Evolutionary conservation across 768 basidiomycete species (phyloP).

Genomic region (Russula sp.): DNA sequence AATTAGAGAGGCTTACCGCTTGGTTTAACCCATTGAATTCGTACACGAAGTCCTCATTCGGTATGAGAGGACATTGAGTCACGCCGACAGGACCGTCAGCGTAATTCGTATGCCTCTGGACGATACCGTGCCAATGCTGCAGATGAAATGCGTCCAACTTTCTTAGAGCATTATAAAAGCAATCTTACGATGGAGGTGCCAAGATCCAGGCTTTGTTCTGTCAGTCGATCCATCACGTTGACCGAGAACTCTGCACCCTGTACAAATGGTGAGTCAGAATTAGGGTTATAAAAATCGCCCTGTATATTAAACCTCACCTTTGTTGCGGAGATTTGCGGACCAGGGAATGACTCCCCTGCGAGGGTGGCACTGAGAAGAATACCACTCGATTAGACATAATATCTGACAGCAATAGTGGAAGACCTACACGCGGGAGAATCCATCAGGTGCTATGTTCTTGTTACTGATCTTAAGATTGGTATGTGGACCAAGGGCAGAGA

Average conservation of each 20-base stretch:
- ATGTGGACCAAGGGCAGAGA: slow-evolving; percentile 6
- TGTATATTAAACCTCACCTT: slow-evolving; percentile 1
- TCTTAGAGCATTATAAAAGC: background rate
- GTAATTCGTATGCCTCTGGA: slow-evolving; percentile 27
- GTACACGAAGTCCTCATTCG: slow-evolving; percentile 42
- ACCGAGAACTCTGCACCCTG: background rate
- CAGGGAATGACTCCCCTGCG: slow-evolving; percentile 6
- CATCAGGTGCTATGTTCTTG: slow-evolving; percentile 31
- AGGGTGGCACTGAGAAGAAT: background rate
- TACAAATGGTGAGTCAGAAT: background rate
- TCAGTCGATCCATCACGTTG: background rate
- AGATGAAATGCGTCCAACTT: background rate
- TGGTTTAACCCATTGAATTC: slow-evolving; percentile 39
- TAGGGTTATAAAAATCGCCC: background rate
- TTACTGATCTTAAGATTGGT: slow-evolving; percentile 6
- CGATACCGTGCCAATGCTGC: slow-evolving; percentile 32
- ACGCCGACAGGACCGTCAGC: slow-evolving; percentile 35
- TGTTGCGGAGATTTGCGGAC: background rate
- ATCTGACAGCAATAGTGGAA: background rate
- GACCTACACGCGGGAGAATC: slow-evolving; percentile 28
- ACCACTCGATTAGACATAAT: background rate
- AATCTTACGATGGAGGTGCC: slow-evolving; percentile 14
- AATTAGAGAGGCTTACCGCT: slow-evolving; percentile 28
- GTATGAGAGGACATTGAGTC: slow-evolving; percentile 44
- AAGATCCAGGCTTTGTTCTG: background rate